Base-by-base conservation (phyloP, 805 yeast genomes). In the Geotrichum ghanense region DNA sequence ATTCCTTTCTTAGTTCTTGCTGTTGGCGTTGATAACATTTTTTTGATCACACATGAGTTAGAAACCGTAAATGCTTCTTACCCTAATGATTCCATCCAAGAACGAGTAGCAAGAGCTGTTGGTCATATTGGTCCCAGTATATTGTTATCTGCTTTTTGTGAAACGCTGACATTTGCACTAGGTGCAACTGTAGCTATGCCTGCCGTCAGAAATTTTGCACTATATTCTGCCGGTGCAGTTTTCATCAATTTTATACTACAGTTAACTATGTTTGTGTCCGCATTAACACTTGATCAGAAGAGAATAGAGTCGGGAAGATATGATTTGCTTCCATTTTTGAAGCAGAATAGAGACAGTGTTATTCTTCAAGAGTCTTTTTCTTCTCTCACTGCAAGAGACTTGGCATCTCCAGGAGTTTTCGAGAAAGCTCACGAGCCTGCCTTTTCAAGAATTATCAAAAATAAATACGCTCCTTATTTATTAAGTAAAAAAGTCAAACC, bases 21-120 rank as follows among this genome's bases (percentile, higher is more conserved):
- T 0, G 81, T 90, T 47, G 98, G 98, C n/a, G 87, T 90, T 22
- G 98, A 90, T 65, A 90, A 90, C 61, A 84, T 90, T 22, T 92
- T 89, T 58, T 67, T 90, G 53, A 76, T 90, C 19, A 81, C 87
- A 1, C 89, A 89, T 59, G 95, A 88, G 57, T 68, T 85, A 43
- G 75, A 79, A 40, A 65, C 71, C 17, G 73, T 79, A 23, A 74
- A 74, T 42, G 71, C 65, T 10, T 53, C 71, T 2, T 60, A 66
- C 42, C 74, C 78, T 0, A 67, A 65, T 43, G 72, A 75, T 44
- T 56, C 75, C 0, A 62, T 81, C 1, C 78, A 79, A 37, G 71
- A 74, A 42, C 71, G 87, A 47, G 70, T 89, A 2, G 69, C 86
- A 0, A 65, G 70, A 40, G 75, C 95, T 0, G 67, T 89, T 48